These are phyloP conservation scores for Silene noctiflora DNA, from an alignment of 179 eudicot species.

Conservation along the genomic window DNA sequence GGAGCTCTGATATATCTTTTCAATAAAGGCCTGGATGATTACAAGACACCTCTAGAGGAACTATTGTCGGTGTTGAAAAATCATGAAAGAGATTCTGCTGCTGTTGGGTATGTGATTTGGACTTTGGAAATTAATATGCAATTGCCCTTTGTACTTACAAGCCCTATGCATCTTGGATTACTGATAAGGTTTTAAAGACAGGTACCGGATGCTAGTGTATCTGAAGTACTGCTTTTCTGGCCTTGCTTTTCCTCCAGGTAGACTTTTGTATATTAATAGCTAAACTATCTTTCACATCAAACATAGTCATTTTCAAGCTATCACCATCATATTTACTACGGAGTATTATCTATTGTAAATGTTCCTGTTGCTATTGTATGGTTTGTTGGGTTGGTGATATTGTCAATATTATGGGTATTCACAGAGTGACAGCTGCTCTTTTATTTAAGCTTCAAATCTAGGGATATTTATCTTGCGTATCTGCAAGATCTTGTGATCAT, in stretches of 20 bases:
- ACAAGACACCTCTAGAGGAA: slow-evolving; percentile 89
- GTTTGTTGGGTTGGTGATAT: neutral
- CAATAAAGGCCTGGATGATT: slow-evolving; percentile 96
- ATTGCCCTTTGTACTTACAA: slow-evolving; percentile 5
- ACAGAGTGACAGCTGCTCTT: neutral
- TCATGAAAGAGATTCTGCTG: slow-evolving; percentile 50
- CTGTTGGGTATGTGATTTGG: slow-evolving; percentile 63
- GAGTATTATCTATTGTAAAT: neutral
- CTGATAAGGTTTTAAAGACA: slow-evolving; percentile 35
- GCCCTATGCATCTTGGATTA: neutral
- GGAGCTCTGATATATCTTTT: slow-evolving; percentile 88
- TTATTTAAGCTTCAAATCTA: neutral
- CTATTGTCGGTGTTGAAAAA: slow-evolving; percentile 58
- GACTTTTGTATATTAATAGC: slow-evolving; percentile 3
- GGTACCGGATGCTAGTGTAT: slow-evolving; percentile 92
- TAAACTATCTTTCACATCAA: neutral
- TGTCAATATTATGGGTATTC: neutral
- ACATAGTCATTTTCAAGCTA: neutral
- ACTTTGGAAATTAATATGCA: slow-evolving; percentile 9
- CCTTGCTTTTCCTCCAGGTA: slow-evolving; percentile 96
- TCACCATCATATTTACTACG: neutral
- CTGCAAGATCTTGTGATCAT: slow-evolving; percentile 11
- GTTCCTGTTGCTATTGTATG: neutral
- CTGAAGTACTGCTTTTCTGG: slow-evolving; percentile 95
- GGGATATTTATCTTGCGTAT: neutral